Conservation (phyloP, 306 rosid species). For the Fagus crenata region DNA sequence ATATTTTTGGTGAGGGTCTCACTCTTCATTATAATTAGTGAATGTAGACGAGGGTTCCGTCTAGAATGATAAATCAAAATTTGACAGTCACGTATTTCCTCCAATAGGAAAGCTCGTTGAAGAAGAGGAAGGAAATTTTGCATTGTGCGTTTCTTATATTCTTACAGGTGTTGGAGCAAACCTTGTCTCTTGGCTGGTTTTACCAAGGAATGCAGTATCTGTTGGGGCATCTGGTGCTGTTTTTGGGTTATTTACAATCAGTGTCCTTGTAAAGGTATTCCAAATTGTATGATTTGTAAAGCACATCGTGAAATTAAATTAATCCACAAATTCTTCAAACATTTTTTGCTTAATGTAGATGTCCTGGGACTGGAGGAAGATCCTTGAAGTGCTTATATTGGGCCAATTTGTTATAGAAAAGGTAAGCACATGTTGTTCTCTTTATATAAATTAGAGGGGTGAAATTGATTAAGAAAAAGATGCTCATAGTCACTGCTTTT, state of each 20-base stretch:
- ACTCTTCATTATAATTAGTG: conserved; percentile 19
- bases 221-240: conserved; percentile 99
- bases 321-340: not conserved
- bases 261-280: conserved; percentile 85
- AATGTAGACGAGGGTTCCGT: conserved; percentile 3
- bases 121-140: conserved; percentile 96
- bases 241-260: conserved; percentile 84
- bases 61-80: conserved; percentile 13
- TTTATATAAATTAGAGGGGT: not conserved
- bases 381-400: conserved; percentile 93
- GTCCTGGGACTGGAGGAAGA: conserved; percentile 99
- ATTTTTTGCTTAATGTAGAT: conserved; percentile 45
- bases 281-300: conserved; percentile 13
- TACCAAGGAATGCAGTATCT: conserved; percentile 86
- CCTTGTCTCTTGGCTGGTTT: conserved; percentile 87
- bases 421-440: conserved; percentile 45
- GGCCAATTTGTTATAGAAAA: conserved; percentile 91
- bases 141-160: conserved; percentile 88
- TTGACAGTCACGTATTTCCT: conserved; percentile 12
- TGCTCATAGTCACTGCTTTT: not conserved
- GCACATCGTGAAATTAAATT: not conserved
- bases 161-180: conserved; percentile 92
- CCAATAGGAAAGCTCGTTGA: conserved; percentile 88
- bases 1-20: conserved; percentile 81
- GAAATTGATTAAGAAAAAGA: not conserved